Percentiles rank a stretch among this genome's conserved stretches.
Evolutionary conservation across 257 asterid species (phyloP).

Genomic region (Nicotiana noctiflora): DNA sequence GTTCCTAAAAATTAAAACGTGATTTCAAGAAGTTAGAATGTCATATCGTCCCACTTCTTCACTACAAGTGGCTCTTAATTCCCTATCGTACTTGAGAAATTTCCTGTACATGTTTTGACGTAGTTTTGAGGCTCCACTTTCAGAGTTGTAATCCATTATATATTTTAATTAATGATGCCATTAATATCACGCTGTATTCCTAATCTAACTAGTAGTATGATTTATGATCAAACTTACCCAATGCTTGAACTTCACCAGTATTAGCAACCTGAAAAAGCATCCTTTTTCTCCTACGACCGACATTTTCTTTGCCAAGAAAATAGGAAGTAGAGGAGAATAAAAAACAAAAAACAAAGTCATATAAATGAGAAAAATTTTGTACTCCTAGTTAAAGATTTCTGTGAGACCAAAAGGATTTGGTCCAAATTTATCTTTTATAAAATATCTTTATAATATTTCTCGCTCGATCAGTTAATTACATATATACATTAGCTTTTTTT

Average conservation of each 20-base stretch:
- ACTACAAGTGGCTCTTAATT: neutral
- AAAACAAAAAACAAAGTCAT: neutral
- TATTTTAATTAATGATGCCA: neutral
- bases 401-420: no score
- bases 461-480: no score
- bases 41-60: neutral
- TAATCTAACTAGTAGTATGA: neutral
- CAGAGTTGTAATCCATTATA: neutral
- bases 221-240: neutral
- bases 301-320: neutral
- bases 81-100: neutral
- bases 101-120: neutral
- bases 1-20: neutral
- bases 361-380: neutral
- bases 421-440: no score
- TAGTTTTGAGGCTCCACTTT: neutral
- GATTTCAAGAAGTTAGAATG: neutral
- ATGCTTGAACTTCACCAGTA: neutral
- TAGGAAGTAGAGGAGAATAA: neutral
- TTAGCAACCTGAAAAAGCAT: neutral
- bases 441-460: no score
- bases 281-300: neutral
- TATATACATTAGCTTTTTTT: no score
- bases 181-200: conserved; percentile 1
- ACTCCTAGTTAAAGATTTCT: no score